Base-by-base conservation (phyloP, 306 rosid species). In the Vicia sativa region DNA sequence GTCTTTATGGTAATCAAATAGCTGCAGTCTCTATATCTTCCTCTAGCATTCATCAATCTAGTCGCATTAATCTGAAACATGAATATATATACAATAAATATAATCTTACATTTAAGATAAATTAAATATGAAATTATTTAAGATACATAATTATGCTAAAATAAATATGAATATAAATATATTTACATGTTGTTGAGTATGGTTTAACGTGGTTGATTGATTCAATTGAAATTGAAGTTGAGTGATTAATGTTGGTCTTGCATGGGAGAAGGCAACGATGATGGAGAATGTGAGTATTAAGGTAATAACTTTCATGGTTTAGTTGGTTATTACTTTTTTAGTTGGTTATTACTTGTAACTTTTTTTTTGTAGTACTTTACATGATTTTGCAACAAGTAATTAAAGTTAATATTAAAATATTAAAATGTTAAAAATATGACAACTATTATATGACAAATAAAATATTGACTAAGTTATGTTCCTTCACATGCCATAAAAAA, bases 151-250 rank as follows among this genome's bases (percentile, higher is more conserved):
- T 6, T 1, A 7, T 15, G 23, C 1, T 7, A 46, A 46, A 46
- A 15, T 7, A 46, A 18, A 49, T 5, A 19, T 52, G 13, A 19
- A 6, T 10, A 21, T 21, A 52, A 19, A 19, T 10, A 19, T 11
- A 21, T 52, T 52, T 52, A 52, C 58, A 1, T 52, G 58, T 52
- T 19, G 34, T 11, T 52, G 34, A 28, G n/a, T 50, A 9, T 50
- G n/a, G 29, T 4, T 50, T 18, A 52, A 60, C 57, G 66, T 80
- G 79, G 78, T 83, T 65, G 86, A 83, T 60, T 73, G 18, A 31
- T 65, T 80, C 54, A 85, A 16, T 16, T 79, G 82, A 31, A 84
- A 13, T 19, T 50, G 58, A 52, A 19, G 84, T 23, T 18, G 83
- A 15, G 67, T 54, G 11, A 68, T 13, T 44, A 71, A 9, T 67